Base-by-base conservation (phyloP, 371 early-diverging fungal species). In the Basidiobolus meristosporus region DNA sequence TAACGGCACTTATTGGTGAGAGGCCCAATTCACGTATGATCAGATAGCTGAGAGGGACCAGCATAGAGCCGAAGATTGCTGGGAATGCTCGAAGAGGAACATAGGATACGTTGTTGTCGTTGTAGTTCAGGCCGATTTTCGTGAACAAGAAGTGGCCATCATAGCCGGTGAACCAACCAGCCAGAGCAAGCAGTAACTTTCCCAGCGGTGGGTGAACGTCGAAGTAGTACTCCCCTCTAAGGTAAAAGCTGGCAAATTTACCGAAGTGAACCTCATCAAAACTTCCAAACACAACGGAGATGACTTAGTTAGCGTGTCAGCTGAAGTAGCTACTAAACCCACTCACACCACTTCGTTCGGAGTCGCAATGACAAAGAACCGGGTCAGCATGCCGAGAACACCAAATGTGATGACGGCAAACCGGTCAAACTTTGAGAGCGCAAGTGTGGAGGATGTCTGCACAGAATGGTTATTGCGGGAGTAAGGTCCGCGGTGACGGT, bases 181-280 rank as follows among this genome's bases (percentile, higher is more conserved):
- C 69, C 17, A 70, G 68, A 7, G 93, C 98, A n/a, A 96, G 60
- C 57, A 98, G 63, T 60, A 99, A 51, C 57, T 98, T 98, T 16
- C 97, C 99, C 33, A 99, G 68, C 2, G 99, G 99, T 28, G 99
- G 99, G 52, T 99, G 99, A 14, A 99, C 98, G 53, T 99, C 99
- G 62, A 99, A 97, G 61, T 80, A 98, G 65, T 88, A 98, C 41
- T 68, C 63, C 15, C 86, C 59, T 6, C 75, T 69, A 23, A 99
- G 59, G 53, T 99, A 99, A 53, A 83, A 82, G 18, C 78, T 70
- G 12, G 92, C 87, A 61, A 95, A 98, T 56, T 93, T 90, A 41
- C 99, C 99, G 72, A 99, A 98, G 52, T 98, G 99, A 7, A 97
- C 99, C 60, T 99, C 99, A 60, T 77, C 75, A 50, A 74, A 76